These are phyloP conservation scores for Aureobasidium sp. DNA, from an alignment of 2,329 filamentous ascomycete species.

Conservation along the genomic window DNA sequence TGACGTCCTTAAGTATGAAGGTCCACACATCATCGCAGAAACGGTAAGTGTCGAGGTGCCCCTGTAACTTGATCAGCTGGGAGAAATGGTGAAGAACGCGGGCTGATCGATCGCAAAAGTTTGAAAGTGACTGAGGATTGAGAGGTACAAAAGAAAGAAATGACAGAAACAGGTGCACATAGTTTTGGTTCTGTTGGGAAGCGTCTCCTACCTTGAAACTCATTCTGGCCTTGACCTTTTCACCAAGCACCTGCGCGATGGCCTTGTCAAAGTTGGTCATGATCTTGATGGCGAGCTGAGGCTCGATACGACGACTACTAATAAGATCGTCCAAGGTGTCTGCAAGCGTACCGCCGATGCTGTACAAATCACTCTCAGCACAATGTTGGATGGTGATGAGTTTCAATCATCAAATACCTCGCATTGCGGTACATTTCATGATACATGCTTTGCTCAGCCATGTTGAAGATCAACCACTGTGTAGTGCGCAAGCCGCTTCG, in stretches of 20 bases:
- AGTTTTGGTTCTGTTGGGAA: too few relatives aligned
- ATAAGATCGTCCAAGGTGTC: slow-evolving; percentile 97
- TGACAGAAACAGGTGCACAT: background rate
- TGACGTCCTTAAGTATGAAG: slow-evolving; percentile 96
- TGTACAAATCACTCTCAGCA: slow-evolving; percentile 36
- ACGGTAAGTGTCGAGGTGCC: slow-evolving; percentile 93
- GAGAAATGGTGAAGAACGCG: background rate
- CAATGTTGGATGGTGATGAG: slow-evolving; percentile 19
- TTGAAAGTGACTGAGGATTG: background rate
- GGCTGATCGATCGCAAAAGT: background rate
- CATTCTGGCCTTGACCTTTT: slow-evolving; percentile 84
- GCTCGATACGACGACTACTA: slow-evolving; percentile 88
- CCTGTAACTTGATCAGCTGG: slow-evolving; percentile 45
- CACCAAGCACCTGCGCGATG: slow-evolving; percentile 82
- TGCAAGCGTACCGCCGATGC: slow-evolving; percentile 86
- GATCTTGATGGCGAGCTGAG: slow-evolving; percentile 97
- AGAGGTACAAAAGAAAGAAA: background rate
- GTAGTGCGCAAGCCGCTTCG: background rate
- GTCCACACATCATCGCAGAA: slow-evolving; percentile 99
- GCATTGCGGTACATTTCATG: slow-evolving; percentile 98
- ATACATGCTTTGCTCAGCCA: slow-evolving; percentile 49
- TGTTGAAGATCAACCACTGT: slow-evolving; percentile 24
- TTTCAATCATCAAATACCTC: slow-evolving; percentile 59
- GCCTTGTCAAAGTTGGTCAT: slow-evolving; percentile 90
- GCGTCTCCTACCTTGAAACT: slow-evolving; percentile 28